phyloP scores from a whole-genome alignment of 164 flowering plant species.

The Tetrastigma voinierianum region DNA sequence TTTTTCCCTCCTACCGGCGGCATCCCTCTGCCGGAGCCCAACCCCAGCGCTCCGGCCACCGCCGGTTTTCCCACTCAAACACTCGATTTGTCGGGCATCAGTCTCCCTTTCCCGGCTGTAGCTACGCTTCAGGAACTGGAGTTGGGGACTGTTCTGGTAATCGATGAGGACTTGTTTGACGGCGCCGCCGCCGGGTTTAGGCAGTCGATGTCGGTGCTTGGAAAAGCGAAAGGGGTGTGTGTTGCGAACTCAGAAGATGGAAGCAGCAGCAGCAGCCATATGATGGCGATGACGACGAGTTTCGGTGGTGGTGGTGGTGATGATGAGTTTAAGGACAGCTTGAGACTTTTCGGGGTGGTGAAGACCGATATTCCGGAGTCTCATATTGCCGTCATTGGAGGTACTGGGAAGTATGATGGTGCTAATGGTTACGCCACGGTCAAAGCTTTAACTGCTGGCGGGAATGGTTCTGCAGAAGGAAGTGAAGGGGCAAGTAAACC shows the following conservation, averaged over 20 bases:
- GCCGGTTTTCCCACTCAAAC: slow-evolving; percentile 23
- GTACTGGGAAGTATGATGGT: slow-evolving; percentile 45
- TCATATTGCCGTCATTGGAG: slow-evolving; percentile 60
- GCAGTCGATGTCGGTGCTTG: slow-evolving; percentile 27
- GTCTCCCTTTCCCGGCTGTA: slow-evolving; percentile 25
- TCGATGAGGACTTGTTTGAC: slow-evolving; percentile 27
- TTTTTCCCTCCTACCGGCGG: slow-evolving; percentile 28
- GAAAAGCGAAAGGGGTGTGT: slow-evolving; percentile 52
- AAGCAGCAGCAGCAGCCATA: slow-evolving; percentile 41
- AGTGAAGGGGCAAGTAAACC: slow-evolving; percentile 7
- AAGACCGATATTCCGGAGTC: slow-evolving; percentile 35
- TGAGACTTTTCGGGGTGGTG: slow-evolving; percentile 56
- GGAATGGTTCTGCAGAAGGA: neutral
- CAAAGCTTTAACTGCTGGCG: slow-evolving; percentile 10
- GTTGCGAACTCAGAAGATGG: slow-evolving; percentile 46
- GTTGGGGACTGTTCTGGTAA: slow-evolving; percentile 24
- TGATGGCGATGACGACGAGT: slow-evolving; percentile 45
- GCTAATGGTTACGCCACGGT: slow-evolving; percentile 49
- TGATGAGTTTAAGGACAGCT: slow-evolving; percentile 29
- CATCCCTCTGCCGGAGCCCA: slow-evolving; percentile 24
- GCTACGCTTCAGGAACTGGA: slow-evolving; percentile 38
- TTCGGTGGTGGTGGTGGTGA: slow-evolving; percentile 18
- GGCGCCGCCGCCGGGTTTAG: neutral
- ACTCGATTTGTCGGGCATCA: slow-evolving; percentile 18
- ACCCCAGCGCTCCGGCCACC: slow-evolving; percentile 7